phyloP scores from a whole-genome alignment of 768 basidiomycete species.

The Xerocomus potaroensis region DNA sequence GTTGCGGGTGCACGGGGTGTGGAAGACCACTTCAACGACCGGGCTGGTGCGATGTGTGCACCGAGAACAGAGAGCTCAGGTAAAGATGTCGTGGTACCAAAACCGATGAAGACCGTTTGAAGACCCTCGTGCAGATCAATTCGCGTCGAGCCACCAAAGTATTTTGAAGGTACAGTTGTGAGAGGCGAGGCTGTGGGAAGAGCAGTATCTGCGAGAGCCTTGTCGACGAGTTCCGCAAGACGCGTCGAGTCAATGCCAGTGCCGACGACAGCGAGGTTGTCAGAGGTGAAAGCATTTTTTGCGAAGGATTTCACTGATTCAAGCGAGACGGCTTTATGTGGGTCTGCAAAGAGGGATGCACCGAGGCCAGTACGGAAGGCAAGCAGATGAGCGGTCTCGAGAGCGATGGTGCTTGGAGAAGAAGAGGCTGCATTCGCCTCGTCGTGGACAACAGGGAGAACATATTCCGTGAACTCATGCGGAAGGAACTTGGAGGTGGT shows the following conservation, averaged over 20 bases:
- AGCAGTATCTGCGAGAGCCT: conserved; percentile 47
- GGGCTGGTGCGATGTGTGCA: conserved; percentile 72
- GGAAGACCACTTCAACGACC: conserved; percentile 84
- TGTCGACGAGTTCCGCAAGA: conserved; percentile 68
- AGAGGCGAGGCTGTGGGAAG: conserved; percentile 35
- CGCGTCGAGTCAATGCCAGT: conserved; percentile 74
- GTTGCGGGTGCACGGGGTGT: conserved; percentile 54
- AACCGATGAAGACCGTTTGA: conserved; percentile 85
- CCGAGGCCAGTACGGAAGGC: conserved; percentile 97
- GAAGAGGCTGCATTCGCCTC: conserved; percentile 61
- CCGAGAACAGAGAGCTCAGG: conserved; percentile 76
- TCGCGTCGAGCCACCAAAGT: conserved; percentile 87
- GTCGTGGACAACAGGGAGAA: conserved; percentile 62
- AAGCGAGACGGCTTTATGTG: conserved; percentile 56
- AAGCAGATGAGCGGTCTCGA: conserved; percentile 84
- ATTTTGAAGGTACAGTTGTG: conserved; percentile 33
- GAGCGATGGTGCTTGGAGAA: conserved; percentile 62
- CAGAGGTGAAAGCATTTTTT: conserved; percentile 64
- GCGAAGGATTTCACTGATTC: conserved; percentile 76
- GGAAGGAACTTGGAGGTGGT: conserved; percentile 78
- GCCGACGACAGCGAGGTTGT: conserved; percentile 82
- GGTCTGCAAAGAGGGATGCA: conserved; percentile 80
- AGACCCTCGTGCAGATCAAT: conserved; percentile 56
- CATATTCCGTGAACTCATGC: conserved; percentile 73
- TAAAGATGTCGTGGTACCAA: conserved; percentile 65